Percentiles rank a stretch among this genome's conserved stretches.
phyloP scores from a whole-genome alignment of 1,284 basidiomycete species.

The Rhodotorula sp. region DNA sequence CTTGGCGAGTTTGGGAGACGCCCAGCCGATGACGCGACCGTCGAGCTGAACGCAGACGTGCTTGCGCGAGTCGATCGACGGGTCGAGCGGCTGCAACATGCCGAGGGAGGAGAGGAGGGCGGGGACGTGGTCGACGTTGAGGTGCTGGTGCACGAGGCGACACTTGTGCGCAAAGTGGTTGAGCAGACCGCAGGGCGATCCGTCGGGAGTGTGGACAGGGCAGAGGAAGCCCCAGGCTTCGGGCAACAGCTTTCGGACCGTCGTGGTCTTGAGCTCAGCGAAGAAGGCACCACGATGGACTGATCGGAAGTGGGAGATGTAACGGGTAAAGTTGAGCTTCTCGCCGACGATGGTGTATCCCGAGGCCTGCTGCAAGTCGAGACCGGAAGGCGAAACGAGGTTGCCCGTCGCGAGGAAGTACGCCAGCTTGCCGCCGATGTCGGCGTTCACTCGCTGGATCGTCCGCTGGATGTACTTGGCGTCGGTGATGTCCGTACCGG shows the following conservation, averaged over 20 bases:
- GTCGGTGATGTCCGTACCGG: conserved; percentile 79
- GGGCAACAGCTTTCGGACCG: conserved; percentile 93
- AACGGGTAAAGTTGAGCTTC: conserved; percentile 98
- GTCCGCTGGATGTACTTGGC: conserved; percentile 80
- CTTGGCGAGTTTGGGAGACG: conserved; percentile 68
- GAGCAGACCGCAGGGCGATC: conserved; percentile 93
- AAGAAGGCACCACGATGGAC: conserved; percentile 99
- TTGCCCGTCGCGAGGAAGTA: conserved; percentile 99
- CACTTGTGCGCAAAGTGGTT: conserved; percentile 96
- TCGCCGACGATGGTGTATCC: conserved; percentile 99
- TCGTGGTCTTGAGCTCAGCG: conserved; percentile 96
- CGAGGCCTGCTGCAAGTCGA: conserved; percentile 94
- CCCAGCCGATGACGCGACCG: conserved; percentile 95
- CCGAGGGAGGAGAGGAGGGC: conserved; percentile 80
- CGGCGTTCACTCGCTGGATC: conserved; percentile 77
- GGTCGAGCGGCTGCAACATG: conserved; percentile 87
- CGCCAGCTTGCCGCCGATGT: conserved; percentile 83
- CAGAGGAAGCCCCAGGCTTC: conserved; percentile 99
- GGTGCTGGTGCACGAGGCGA: conserved; percentile 78
- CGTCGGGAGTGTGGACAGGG: conserved; percentile 98
- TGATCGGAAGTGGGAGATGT: conserved; percentile 97
- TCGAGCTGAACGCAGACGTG: conserved; percentile 92
- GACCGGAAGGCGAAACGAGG: conserved; percentile 87
- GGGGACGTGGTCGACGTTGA: conserved; percentile 76
- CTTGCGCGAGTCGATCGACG: conserved; percentile 70